Evolutionary conservation across 202 grass and related monocot genomes (phyloP), one percentile per base, ranked within the genome.

Genomic region (Hordeum pubiflorum): DNA sequence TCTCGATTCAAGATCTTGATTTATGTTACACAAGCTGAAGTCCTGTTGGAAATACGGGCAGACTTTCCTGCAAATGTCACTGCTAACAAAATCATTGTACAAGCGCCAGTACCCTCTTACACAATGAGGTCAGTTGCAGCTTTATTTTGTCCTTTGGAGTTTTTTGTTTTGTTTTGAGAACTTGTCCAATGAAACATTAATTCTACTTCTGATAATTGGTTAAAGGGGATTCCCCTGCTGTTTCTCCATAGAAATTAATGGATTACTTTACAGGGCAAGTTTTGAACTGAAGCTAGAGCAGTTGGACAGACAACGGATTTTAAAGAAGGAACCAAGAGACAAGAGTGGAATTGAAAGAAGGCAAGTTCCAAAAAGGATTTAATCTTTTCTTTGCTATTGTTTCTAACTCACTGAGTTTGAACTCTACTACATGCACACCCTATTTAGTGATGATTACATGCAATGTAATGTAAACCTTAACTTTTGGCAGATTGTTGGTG

Each of bases 321-420:
- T 87, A 98, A 95, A 84, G 95, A 98, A 87, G 95, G 92, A 61
- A 86, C 86, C 62, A 94, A 77, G 81, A 98, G 95, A 71, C 85
- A 95, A 82, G 95, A 98, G 80, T 98, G 95, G 95, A 89, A 82
- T 84, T 74, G 95, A 77, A 98, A 98, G 73, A 98, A 98, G 95
- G 95, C 82, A 95, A 88, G 81, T 72, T 48, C 38, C 27, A 75
- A 61, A 22, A 61, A 69, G 0, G 20, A 69, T 15, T 69, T 70
- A 4, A 26, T 70, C 21, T 37, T 1, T 21, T 8, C 3, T 27
- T 70, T 9, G 1, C 39, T 44, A 38, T 43, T 0, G 3, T 58
- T n/a, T n/a, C n/a, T n/a, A n/a, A n/a, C n/a, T n/a, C n/a, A n/a
- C n/a, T n/a, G n/a, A n/a, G n/a, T n/a, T 56, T 69, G 44, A 37